Evolutionary conservation across 1,139 yeast genomes (phyloP).

Genomic region (Petasospora fabianii): DNA sequence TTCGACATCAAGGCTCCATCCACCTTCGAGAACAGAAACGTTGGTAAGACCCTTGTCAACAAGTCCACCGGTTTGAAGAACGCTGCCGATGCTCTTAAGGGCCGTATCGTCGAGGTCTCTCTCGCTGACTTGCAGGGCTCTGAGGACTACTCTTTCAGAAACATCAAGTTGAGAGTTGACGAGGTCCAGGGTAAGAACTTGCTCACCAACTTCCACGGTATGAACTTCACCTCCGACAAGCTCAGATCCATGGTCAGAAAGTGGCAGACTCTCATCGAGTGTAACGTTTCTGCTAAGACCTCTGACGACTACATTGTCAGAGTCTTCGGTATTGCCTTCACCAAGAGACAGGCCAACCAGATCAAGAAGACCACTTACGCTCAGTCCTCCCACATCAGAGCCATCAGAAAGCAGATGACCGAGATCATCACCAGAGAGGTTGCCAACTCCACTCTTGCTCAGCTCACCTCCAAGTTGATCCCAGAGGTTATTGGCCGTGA

Average conservation of each 20-base stretch:
- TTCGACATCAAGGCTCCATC: conserved; percentile 94
- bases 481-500: conserved; percentile 92
- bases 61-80: conserved; percentile 90
- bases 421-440: conserved; percentile 87
- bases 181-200: conserved; percentile 92
- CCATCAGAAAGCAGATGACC: conserved; percentile 77
- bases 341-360: conserved; percentile 87
- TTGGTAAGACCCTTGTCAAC: conserved; percentile 93
- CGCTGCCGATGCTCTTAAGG: conserved; percentile 90
- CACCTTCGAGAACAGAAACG: conserved; percentile 89
- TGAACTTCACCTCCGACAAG: conserved; percentile 89
- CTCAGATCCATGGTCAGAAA: conserved; percentile 87
- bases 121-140: conserved; percentile 90
- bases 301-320: conserved; percentile 87
- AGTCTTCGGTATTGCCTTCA: conserved; percentile 87
- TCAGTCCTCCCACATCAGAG: conserved; percentile 86
- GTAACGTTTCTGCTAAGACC: conserved; percentile 88
- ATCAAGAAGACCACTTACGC: conserved; percentile 90
- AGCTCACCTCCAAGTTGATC: conserved; percentile 82
- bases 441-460: conserved; percentile 78
- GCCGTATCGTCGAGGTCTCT: conserved; percentile 84
- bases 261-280: conserved; percentile 92
- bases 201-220: conserved; percentile 93
- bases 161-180: conserved; percentile 84
- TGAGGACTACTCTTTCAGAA: conserved; percentile 90